phyloP scores from a whole-genome alignment of 305 asterid genomes.

The Euphrasia arctica region DNA sequence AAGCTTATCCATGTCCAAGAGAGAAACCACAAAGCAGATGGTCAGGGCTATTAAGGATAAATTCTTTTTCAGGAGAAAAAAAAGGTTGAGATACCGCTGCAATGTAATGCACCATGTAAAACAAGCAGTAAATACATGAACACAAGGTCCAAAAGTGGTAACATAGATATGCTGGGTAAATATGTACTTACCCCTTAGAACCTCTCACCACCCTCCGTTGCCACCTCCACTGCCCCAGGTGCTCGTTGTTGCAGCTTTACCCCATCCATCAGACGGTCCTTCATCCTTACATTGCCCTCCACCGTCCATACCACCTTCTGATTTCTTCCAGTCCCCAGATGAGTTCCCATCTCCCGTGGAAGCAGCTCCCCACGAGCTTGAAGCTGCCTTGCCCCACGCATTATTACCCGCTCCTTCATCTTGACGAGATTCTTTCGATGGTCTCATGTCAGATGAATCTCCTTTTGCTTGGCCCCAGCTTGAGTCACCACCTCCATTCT shows the following conservation, averaged over 20 bases:
- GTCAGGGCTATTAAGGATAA: not conserved
- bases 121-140: not conserved
- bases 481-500: slow-evolving; percentile 31
- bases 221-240: slow-evolving; percentile 45
- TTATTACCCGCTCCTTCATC: slow-evolving; percentile 26
- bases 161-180: not conserved
- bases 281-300: slow-evolving; percentile 27
- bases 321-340: slow-evolving; percentile 23
- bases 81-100: not conserved
- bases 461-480: slow-evolving; percentile 42
- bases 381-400: slow-evolving; percentile 31
- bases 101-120: not conserved
- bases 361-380: slow-evolving; percentile 29
- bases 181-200: slow-evolving; percentile 30
- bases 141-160: not conserved
- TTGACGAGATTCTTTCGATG: slow-evolving; percentile 24
- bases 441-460: slow-evolving; percentile 16
- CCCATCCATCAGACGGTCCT: slow-evolving; percentile 36
- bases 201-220: slow-evolving; percentile 58
- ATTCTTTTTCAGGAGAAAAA: not conserved
- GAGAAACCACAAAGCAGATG: not conserved
- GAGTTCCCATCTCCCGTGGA: slow-evolving; percentile 27
- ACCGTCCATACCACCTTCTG: slow-evolving; percentile 23
- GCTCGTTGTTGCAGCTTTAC: slow-evolving; percentile 33
- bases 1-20: not conserved